Base-by-base conservation (phyloP, 345 rosid species). In the Syzygium aqueum region DNA sequence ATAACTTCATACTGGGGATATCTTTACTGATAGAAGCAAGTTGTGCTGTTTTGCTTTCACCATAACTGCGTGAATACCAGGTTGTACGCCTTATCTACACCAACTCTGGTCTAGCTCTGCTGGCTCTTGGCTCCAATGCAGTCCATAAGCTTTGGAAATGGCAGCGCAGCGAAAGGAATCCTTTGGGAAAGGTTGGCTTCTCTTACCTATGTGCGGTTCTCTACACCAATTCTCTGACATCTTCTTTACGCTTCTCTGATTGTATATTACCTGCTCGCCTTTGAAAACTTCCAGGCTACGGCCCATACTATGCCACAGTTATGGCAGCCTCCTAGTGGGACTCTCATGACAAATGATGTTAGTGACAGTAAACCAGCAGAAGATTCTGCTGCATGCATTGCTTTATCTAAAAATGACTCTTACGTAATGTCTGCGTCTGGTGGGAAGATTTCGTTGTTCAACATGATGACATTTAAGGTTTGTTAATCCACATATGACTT, bases 401-500 rank as follows among this genome's bases (percentile, higher is more conserved):
- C 99, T 5, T 91, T 96, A 65, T 95, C 98, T n/a, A 96, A 94
- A 89, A 95, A 95, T 92, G 97, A 96, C 91, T 94, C 98, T 73
- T 96, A 95, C 86, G 95, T 96, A 52, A 94, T 95, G 95, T 95
- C 98, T 67, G 94, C 99, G 85, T 96, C 98, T 4, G 98, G 99
- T 67, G 98, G 98, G 67, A 95, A 95, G 89, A 92, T 94, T 67
- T 95, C 98, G 53, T 90, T 96, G 88, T 96, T 95, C 94, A 96
- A 96, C 91, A 92, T 95, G 97, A 95, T 94, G 97, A 96, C 96
- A 27, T 96, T 95, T 89, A 94, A 94, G 98, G 99, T 95, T 85
- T 52, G 49, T 67, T 85, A 85, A 51, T 50, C 52, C 59, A n/a
- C 67, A 78, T 82, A 30, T 37, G 49, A 49, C 82, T 73, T 73